Evolutionary conservation across 2,329 filamentous ascomycete species (phyloP), one percentile per base, ranked within the genome.

Genomic region (Cercospora sesami): DNA sequence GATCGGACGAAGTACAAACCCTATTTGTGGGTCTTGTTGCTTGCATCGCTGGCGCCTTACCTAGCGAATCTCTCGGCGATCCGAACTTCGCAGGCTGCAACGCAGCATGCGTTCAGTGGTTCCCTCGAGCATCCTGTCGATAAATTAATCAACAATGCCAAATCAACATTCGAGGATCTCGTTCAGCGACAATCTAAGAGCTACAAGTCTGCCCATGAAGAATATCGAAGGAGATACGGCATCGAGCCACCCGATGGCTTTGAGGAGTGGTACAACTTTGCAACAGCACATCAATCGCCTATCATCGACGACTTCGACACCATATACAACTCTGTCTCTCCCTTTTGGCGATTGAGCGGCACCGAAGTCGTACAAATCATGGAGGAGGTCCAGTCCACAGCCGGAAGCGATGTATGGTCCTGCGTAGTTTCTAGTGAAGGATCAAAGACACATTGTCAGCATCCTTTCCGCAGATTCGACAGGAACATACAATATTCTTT

Each of bases 161-260:
- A 39, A 21, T 8, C 30, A 8, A 39, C 23, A 14, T 59, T 59
- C 9, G 28, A 59, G 5, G 10, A 4, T n/a, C 57, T 59, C 30
- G 28, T 59, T 7, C 57, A 59, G 30, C 57, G 33, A 16, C 57
- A 59, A 21, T 59, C 57, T 6, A 59, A 59, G 30, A 59, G 26
- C 26, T 59, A 59, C 28, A 10, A 18, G 4, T 5, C 12, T 21
- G 28, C 57, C 18, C 33, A 21, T 59, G 57, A 59, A 4, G 57
- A 77, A 48, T 84, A 85, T 65, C 75, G 80, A 16, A 51, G 72
- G 6, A 76, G 79, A 18, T 75, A 81, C 65, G 80, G 81, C 2
- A 76, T 83, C 28, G 79, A 83, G 66, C 82, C 83, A 18, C 83
- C 83, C 2, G 82, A 83, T 4, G 77, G 78, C 0, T 85, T 84